Percentiles rank a stretch among this genome's conserved stretches.
Evolutionary conservation across 139 green algal species (phyloP).

Genomic region (Diplosphaera chodatii): DNA sequence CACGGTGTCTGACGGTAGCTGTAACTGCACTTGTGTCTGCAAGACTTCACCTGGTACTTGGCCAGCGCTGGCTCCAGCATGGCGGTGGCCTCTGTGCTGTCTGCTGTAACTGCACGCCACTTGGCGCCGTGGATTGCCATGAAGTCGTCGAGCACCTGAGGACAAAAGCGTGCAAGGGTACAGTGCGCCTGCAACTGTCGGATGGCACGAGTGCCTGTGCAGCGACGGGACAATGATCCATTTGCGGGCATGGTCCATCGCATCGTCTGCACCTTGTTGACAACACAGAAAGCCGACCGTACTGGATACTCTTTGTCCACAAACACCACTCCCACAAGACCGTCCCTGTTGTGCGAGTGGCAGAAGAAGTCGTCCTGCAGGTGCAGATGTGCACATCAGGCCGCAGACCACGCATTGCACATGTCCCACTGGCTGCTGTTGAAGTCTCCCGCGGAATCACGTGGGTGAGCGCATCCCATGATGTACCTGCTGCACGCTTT

Average conservation of each 20-base stretch:
- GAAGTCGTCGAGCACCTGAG: slow-evolving; percentile 60
- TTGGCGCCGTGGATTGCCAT: slow-evolving; percentile 30
- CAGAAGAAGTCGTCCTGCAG: slow-evolving; percentile 91
- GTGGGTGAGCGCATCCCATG: too few relatives aligned
- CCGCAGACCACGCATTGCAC: too few relatives aligned
- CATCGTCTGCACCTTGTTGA: slow-evolving; percentile 64
- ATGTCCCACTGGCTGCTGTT: too few relatives aligned
- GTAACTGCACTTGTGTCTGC: not conserved
- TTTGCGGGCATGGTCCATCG: not conserved
- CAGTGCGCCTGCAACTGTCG: too few relatives aligned
- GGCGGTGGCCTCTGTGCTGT: slow-evolving; percentile 39
- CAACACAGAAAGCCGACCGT: slow-evolving; percentile 89
- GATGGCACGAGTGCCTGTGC: too few relatives aligned
- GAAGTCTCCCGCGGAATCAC: too few relatives aligned
- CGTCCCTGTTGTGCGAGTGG: slow-evolving; percentile 86
- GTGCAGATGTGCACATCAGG: too few relatives aligned
- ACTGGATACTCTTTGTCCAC: slow-evolving; percentile 88
- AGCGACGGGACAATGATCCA: too few relatives aligned
- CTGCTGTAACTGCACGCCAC: slow-evolving; percentile 60
- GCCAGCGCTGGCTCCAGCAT: slow-evolving; percentile 71
- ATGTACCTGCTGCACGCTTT: slow-evolving; percentile 56
- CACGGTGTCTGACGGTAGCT: too few relatives aligned
- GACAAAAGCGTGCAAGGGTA: not conserved
- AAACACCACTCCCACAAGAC: slow-evolving; percentile 83
- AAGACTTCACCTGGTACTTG: slow-evolving; percentile 75